These are phyloP conservation scores for Sordariomycetes sp. DNA, from an alignment of 2,329 filamentous ascomycete species.

Conservation along the genomic window DNA sequence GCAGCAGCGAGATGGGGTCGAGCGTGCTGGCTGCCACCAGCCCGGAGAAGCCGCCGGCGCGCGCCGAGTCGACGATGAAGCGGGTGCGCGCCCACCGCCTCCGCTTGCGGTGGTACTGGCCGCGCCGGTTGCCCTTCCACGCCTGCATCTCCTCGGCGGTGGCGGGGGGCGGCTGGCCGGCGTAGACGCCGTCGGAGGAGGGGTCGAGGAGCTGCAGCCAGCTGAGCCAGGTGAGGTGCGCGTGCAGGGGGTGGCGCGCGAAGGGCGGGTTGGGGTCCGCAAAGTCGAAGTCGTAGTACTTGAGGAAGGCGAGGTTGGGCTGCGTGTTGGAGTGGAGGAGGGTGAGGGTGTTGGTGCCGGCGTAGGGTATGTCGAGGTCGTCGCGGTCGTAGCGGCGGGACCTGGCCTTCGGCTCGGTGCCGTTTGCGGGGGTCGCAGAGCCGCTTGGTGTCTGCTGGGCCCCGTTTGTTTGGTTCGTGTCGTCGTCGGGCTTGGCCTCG, in stretches of 20 bases:
- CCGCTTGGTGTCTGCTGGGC: neutral
- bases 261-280: conserved; percentile 46
- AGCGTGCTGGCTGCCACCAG: conserved; percentile 74
- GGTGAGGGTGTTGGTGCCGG: conserved; percentile 65
- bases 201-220: conserved; percentile 89
- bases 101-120: conserved; percentile 81
- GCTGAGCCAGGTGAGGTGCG: conserved; percentile 71
- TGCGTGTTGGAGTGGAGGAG: conserved; percentile 74
- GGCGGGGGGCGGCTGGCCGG: conserved; percentile 48
- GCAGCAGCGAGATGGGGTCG: conserved; percentile 68
- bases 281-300: conserved; percentile 80
- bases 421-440: conserved; percentile 16
- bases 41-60: conserved; percentile 69
- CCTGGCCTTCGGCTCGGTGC: conserved; percentile 9
- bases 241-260: conserved; percentile 67
- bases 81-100: conserved; percentile 67
- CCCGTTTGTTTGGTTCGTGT: neutral
- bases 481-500: neutral
- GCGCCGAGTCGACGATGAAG: conserved; percentile 63
- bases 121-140: conserved; percentile 74
- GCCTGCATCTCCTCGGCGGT: conserved; percentile 50
- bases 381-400: conserved; percentile 16
- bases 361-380: conserved; percentile 55
- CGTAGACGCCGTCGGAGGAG: conserved; percentile 62
- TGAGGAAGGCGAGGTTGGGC: conserved; percentile 76